Percentiles rank a stretch among this genome's conserved stretches.
phyloP scores from a whole-genome alignment of 495 filamentous ascomycete species.

The Staphylotrichum tortipilum region DNA sequence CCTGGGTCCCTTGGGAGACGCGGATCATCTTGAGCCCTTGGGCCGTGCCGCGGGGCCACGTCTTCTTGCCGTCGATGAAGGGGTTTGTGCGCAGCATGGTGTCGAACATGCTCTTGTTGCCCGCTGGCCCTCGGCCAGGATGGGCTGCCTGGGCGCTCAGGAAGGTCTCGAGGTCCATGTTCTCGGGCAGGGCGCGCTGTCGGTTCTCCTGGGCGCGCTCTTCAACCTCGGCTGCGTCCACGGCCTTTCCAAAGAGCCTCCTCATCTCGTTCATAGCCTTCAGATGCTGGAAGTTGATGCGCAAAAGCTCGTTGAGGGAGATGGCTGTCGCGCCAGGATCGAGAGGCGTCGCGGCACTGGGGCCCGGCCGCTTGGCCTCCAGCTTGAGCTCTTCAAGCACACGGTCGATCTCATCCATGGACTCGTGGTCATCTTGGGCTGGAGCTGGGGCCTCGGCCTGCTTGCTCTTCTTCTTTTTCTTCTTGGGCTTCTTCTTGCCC shows the following conservation, averaged over 20 bases:
- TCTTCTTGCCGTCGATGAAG: slow-evolving; percentile 82
- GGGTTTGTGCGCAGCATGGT: slow-evolving; percentile 65
- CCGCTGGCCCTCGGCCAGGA: slow-evolving; percentile 43
- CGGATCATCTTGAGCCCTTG: slow-evolving; percentile 81
- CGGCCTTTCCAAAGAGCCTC: slow-evolving; percentile 74
- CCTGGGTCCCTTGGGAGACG: slow-evolving; percentile 39
- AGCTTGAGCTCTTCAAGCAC: slow-evolving; percentile 60
- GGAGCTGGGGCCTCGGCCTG: slow-evolving; percentile 19
- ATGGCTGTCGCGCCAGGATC: slow-evolving; percentile 2
- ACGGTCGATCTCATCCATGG: slow-evolving; percentile 72
- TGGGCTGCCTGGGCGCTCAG: slow-evolving; percentile 44
- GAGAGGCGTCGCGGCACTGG: not conserved
- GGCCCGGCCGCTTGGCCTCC: slow-evolving; percentile 8
- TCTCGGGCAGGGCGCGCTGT: slow-evolving; percentile 43
- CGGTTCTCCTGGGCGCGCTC: slow-evolving; percentile 39
- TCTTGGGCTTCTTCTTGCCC: slow-evolving; percentile 53
- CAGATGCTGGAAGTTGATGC: slow-evolving; percentile 68
- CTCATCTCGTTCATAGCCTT: slow-evolving; percentile 92
- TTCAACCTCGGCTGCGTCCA: slow-evolving; percentile 53
- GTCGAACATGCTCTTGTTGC: slow-evolving; percentile 43
- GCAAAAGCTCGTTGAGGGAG: slow-evolving; percentile 51
- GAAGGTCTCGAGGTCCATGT: slow-evolving; percentile 61
- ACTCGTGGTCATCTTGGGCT: slow-evolving; percentile 23
- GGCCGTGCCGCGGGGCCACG: slow-evolving; percentile 75
- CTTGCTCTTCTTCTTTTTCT: slow-evolving; percentile 49